Evolutionary conservation across 257 asterid genomes (phyloP), one percentile per base, ranked within the genome.

Genomic region (Nicotiana attenuata): DNA sequence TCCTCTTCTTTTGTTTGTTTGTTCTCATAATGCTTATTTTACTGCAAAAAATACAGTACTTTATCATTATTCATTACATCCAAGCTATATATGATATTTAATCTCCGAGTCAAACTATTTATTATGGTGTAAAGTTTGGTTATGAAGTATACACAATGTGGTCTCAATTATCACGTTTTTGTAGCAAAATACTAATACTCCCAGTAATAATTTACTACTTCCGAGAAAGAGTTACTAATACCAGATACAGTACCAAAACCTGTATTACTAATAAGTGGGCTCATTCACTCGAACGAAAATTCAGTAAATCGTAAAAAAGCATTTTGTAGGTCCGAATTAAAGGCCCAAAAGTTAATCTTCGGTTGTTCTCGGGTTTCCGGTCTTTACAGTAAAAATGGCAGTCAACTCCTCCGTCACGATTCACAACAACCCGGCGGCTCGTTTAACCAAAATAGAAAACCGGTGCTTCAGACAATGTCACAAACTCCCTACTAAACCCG

Each of bases 341-440:
- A 7, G 33, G 33, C 67, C 33, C 78, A 47, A 50, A 7, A 9
- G 24, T 15, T 50, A 73, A 22, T 20, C 14, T 47, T 24, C 1
- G 20, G 0, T 60, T 7, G 15, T 17, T 22, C 41, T 73, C 61
- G 38, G 41, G 57, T 75, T 52, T 47, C 26, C 24, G 14, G 20
- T 64, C 38, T 26, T 0, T 50, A 8, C 16, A 28, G 79, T 24
- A 53, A 38, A 69, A 69, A 20, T 20, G 52, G 7, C 29, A 24
- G 79, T 75, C 79, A 75, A 50, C 63, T 75, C 60, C 20, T 71
- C 63, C 10, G 41, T 73, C 41, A 0, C 2, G 41, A 75, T 75
- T n/a, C 63, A 24, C 24, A 4, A 50, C 45, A 75, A 75, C 41
- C 79, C 79, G 79, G 79, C 16, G 63, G 79, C 24, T 50, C 79